Conservation (phyloP, 2,329 filamentous ascomycete genomes). For the Alternaria sp. region DNA sequence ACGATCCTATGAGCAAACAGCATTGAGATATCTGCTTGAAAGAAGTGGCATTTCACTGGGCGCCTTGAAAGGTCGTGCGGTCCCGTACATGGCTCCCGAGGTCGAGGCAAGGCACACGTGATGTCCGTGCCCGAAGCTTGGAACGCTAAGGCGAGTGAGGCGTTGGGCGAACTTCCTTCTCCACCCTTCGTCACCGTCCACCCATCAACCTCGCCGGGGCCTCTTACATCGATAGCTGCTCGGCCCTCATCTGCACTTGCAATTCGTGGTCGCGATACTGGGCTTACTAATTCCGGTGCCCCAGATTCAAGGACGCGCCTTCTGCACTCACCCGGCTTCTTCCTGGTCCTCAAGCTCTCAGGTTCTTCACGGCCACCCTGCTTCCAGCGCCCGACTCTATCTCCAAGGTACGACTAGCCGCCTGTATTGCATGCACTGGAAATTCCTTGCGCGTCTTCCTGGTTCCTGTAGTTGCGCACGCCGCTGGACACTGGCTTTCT, state of each 20-base stretch:
- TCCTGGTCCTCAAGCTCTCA: constrained; percentile 28
- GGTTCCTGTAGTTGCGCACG: constrained; percentile 34
- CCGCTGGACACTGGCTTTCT: constrained; percentile 31
- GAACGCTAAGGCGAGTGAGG: constrained; percentile 10
- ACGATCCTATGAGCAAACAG: not conserved
- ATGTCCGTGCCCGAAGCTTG: constrained; percentile 15
- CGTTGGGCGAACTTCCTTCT: constrained; percentile 15
- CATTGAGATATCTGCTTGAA: not conserved
- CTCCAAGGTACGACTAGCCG: constrained; percentile 38
- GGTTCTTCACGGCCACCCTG: constrained; percentile 26
- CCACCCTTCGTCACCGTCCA: constrained; percentile 23
- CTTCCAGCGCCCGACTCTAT: constrained; percentile 21
- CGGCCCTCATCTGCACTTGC: constrained; percentile 28
- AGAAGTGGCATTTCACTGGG: not conserved
- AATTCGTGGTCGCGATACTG: constrained; percentile 18
- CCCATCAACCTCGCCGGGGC: constrained; percentile 26
- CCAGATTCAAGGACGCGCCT: constrained; percentile 8
- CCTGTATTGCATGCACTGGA: constrained; percentile 32
- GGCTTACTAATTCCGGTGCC: constrained; percentile 15
- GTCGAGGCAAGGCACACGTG: constrained; percentile 7
- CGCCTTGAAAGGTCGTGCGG: constrained; percentile 3
- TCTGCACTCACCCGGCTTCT: constrained; percentile 16
- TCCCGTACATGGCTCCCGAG: not conserved
- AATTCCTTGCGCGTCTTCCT: constrained; percentile 23
- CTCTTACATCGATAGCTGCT: constrained; percentile 23